These are phyloP conservation scores for Cocos nucifera DNA, from an alignment of 176 grass and related monocot species.

Conservation along the genomic window DNA sequence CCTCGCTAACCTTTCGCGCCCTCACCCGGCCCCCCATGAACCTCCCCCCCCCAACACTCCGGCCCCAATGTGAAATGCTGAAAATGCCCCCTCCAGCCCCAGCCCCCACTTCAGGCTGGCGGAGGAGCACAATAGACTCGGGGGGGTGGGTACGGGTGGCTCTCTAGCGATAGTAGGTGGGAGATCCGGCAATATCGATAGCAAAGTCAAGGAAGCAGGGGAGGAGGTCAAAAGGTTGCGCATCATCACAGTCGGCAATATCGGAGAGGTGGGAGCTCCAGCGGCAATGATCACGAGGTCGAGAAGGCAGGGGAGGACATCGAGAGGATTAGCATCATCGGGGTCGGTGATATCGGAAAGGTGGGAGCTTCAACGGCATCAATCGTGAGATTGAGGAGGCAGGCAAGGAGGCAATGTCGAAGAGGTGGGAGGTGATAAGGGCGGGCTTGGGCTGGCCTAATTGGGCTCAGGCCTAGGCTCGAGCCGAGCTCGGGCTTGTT, in stretches of 20 bases:
- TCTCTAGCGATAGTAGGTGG: too few species aligned
- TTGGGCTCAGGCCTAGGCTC: too few species aligned
- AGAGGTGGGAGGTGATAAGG: conserved; percentile 19
- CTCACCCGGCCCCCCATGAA: too few species aligned
- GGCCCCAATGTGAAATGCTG: too few species aligned
- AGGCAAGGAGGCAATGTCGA: conserved; percentile 19
- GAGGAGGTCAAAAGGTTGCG: conserved; percentile 29
- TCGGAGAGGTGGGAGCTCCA: conserved; percentile 6
- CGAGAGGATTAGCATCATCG: conserved; percentile 15
- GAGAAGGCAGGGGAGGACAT: conserved; percentile 27
- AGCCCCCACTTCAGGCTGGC: too few species aligned
- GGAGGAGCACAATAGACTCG: too few species aligned
- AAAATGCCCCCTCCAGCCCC: too few species aligned
- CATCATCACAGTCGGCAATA: conserved; percentile 13
- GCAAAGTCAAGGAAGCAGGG: conserved; percentile 14
- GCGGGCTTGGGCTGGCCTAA: not conserved
- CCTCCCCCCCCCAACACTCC: too few species aligned
- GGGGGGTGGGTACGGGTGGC: too few species aligned
- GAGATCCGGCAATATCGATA: not conserved
- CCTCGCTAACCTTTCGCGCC: too few species aligned
- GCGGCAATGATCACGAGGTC: conserved; percentile 5
- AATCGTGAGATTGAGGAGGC: conserved; percentile 9
- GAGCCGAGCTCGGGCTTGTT: too few species aligned
- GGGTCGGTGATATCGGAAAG: conserved; percentile 9
- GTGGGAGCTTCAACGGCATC: not conserved